These are phyloP conservation scores for Fraxinus pennsylvanica DNA, from an alignment of 257 asterid species.

Conservation along the genomic window DNA sequence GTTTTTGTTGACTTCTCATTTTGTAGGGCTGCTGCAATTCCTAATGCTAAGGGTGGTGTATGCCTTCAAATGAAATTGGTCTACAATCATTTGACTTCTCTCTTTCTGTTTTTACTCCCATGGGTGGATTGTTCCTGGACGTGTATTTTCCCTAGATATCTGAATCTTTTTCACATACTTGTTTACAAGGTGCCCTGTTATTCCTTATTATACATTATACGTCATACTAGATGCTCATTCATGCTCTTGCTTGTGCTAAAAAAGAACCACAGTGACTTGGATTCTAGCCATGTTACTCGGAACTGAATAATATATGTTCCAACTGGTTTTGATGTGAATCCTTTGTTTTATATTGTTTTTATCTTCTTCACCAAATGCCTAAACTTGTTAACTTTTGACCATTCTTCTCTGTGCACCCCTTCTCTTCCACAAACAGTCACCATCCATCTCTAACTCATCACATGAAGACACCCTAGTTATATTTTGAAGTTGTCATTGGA, in stretches of 20 bases:
- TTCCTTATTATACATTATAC: background rate
- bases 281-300: background rate
- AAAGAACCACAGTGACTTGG: background rate
- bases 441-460: background rate
- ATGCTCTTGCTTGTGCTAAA: background rate
- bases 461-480: background rate
- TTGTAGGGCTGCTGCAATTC: conserved; percentile 79
- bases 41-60: conserved; percentile 73
- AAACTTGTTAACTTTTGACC: background rate
- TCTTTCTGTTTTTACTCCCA: conserved; percentile 60
- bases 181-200: conserved; percentile 59
- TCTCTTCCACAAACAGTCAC: background rate
- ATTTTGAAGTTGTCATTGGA: background rate
- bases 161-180: conserved; percentile 67
- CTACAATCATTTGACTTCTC: conserved; percentile 66
- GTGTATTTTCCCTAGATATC: conserved; percentile 54
- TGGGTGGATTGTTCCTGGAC: conserved; percentile 83
- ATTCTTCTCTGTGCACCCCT: background rate
- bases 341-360: background rate
- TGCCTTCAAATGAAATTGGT: conserved; percentile 82
- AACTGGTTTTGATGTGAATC: background rate
- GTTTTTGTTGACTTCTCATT: conserved; percentile 14
- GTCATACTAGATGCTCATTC: background rate
- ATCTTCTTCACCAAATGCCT: conserved; percentile 5
- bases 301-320: background rate